Base-by-base conservation (phyloP, 2,329 filamentous ascomycete genomes). In the Phyllachora maydis region DNA sequence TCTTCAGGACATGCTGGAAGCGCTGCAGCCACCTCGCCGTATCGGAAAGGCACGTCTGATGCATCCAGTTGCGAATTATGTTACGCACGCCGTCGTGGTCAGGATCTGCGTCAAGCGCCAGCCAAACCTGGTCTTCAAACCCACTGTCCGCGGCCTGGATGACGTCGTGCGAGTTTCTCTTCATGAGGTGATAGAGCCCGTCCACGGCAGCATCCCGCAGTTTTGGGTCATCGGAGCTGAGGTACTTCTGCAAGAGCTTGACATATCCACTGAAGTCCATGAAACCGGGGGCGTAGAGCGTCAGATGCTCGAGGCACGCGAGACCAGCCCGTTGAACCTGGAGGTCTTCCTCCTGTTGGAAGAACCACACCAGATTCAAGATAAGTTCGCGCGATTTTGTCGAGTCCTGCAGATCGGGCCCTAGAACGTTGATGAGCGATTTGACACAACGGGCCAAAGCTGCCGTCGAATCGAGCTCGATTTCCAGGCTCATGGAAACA, bases 361-460 rank as follows among this genome's bases (percentile, higher is more conserved):
- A 88, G 33, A 90, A 74, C 3, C 67, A 62, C 4, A 95, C 72
- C 6, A 98, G 59, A 0, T 73, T 88, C 30, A 95, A 61, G 23
- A 95, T 88, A 25, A 98, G 61, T 40, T 93, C 83, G 33, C 88
- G 61, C n/a, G 81, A 78, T 47, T 91, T 93, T 4, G 68, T 69
- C 32, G 88, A 69, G 38, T 95, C 88, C 45, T 95, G 88, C 12
- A 98, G 54, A 47, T 98, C 90, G 1, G 88, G 88, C 0, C 88
- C 88, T 8, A 98, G 61, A 7, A 98, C 88, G 35, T 95, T 95
- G 50, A 98, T 82, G 13, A 92, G 59, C n/a, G 83, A 88, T 46
- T 95, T 83, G 15, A 93, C 72, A 35, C 81, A 91, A 35, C 81
- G 71, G 16, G 78, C 75, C 30, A 95, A 72, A 1, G 82, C 76